Evolutionary conservation across 805 yeast species (phyloP), one percentile per base, ranked within the genome.

Genomic region (Starmerella vaccinii): DNA sequence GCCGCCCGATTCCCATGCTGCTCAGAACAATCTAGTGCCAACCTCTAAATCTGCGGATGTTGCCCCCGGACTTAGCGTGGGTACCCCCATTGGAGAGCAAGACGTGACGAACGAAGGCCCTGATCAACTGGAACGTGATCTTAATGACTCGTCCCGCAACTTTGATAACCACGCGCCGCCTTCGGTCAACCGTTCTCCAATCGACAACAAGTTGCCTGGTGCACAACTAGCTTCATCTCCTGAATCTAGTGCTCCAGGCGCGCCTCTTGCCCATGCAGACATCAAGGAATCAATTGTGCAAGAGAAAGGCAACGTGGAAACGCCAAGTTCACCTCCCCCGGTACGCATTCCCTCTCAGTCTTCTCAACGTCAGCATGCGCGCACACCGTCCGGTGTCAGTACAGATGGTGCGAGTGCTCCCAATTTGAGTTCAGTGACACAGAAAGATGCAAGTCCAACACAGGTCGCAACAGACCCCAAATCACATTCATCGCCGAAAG

Each of bases 1-100:
- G n/a, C 53, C 41, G 23, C 45, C 33, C 16, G 23, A 27, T 10
- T 41, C 45, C 13, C 45, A 41, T n/a, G 34, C 34, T 26, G 45
- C 13, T n/a, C 24, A 26, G 10, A 27, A 16, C n/a, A 15, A 41
- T 6, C 45, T 27, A 12, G 34, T 27, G 4, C 32, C 29, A 5
- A 7, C 22, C 24, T 5, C 13, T 1, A 9, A 15, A 21, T 19
- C 21, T 39, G 29, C 15, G 6, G 23, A 23, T 6, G n/a, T n/a
- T n/a, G 9, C 29, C 5, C 21, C 30, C 7, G 43, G 43, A 18
- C 24, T 24, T 18, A 18, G n/a, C 4, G 43, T 39, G 13, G 43
- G 43, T 16, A n/a, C 30, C 9, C 43, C 43, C 5, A 21, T 15
- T 39, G 43, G 30, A 6, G 26, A 39, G 19, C 19, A 26, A 7